Percentiles rank a stretch among this genome's conserved stretches.
These are phyloP conservation scores for Lavandula angustifolia DNA, from an alignment of 257 asterid genomes.

Conservation along the genomic window DNA sequence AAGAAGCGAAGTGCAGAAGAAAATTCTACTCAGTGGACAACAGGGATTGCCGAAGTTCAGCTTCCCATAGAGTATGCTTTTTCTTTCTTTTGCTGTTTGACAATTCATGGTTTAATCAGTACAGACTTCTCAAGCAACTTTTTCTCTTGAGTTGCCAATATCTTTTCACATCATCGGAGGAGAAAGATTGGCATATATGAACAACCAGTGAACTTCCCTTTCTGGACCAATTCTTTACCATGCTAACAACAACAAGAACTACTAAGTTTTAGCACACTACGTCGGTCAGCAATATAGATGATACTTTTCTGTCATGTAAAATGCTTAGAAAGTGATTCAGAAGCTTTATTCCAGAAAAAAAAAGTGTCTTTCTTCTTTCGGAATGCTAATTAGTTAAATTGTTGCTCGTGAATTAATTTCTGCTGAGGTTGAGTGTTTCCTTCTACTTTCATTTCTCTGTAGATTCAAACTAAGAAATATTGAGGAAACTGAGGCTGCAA, in stretches of 20 bases:
- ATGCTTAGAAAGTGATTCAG: constrained; percentile 14
- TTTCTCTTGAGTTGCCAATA: constrained; percentile 5
- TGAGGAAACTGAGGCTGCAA: constrained; percentile 99
- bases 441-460: constrained; percentile 34
- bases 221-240: constrained; percentile 1
- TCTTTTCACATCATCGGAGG: constrained; percentile 6
- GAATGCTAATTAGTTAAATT: background rate
- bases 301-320: background rate
- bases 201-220: background rate
- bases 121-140: constrained; percentile 9
- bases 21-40: constrained; percentile 98
- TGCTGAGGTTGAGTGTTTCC: constrained; percentile 30
- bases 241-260: constrained; percentile 6
- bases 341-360: constrained; percentile 14
- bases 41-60: constrained; percentile 97
- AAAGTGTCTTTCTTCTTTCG: background rate
- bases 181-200: background rate
- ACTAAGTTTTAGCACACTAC: background rate
- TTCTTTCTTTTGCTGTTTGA: constrained; percentile 13
- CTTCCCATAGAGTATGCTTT: constrained; percentile 90
- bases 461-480: constrained; percentile 87
- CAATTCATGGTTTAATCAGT: constrained; percentile 17
- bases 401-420: constrained; percentile 7
- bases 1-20: constrained; percentile 87
- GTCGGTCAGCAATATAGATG: background rate